Base-by-base conservation (phyloP, 306 rosid genomes). In the Malus orientalis region DNA sequence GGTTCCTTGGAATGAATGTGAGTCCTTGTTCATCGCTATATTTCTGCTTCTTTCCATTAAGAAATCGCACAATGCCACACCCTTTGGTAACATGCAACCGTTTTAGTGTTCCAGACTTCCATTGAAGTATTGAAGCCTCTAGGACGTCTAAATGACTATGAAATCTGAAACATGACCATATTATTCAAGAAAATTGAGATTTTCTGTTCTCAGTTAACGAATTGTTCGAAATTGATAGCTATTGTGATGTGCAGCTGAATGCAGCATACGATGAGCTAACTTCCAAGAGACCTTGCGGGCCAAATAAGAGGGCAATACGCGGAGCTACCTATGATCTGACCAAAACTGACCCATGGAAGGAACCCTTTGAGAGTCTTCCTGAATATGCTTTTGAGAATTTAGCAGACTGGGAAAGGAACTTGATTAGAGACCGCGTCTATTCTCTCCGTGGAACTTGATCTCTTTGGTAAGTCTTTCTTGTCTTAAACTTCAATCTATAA, bases 221-320 rank as follows among this genome's bases (percentile, higher is more conserved):
- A 58, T 44, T 29, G 27, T 30, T 58, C 11, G 11, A 40, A 60
- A 10, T 60, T 67, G 70, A 38, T 57, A 69, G 65, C 70, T 32
- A 38, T 60, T 71, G 70, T 84, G 78, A 66, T 30, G 63, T 69
- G 75, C 90, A 95, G 97, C 85, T 95, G 73, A 89, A 86, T 83
- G 69, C 76, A 77, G 97, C 97, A 49, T 95, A 92, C 74, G 96
- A 90, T 61, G 83, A 83, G 57, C 76, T 95, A 66, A 92, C 93
- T 74, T 79, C 92, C 47, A 90, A 90, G 81, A 89, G 98, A 81
- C 98, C 92, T 20, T 92, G 97, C 74, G 97, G 98, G 71, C 98
- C 98, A 32, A 92, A 84, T 81, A 92, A 82, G 87, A 82, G 51
- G 74, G 97, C 97, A 11, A 92, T 95, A 40, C 91, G 87, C 0